phyloP scores from a whole-genome alignment of 352 stramenopile genomes.

The Hyaloperonospora brassicae region DNA sequence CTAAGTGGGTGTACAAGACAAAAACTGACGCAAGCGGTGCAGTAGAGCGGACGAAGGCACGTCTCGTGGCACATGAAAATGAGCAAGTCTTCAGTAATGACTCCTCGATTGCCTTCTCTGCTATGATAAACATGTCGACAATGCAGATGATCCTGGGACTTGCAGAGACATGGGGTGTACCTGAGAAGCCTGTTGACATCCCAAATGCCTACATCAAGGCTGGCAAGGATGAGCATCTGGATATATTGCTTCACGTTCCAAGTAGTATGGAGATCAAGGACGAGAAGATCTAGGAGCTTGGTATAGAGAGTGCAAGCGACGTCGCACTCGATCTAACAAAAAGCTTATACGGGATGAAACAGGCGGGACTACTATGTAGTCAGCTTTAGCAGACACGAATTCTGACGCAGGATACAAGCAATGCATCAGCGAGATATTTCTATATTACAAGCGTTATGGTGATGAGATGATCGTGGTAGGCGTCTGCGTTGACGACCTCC shows the following conservation, averaged over 20 bases:
- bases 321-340: conserved; percentile 11
- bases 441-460: conserved; percentile 10
- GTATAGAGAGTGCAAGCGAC: not conserved
- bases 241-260: conserved; percentile 15
- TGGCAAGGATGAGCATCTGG: conserved; percentile 8
- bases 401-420: conserved; percentile 13
- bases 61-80: conserved; percentile 19
- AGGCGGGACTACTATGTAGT: conserved; percentile 22
- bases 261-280: not conserved
- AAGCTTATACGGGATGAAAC: conserved; percentile 26
- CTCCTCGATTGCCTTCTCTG: conserved; percentile 6
- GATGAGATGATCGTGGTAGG: conserved; percentile 6
- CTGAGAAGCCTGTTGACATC: conserved; percentile 18
- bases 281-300: conserved; percentile 10
- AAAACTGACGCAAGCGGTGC: conserved; percentile 10
- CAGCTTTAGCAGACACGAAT: conserved; percentile 12
- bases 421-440: conserved; percentile 17
- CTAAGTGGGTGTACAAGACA: conserved; percentile 26
- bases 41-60: conserved; percentile 13
- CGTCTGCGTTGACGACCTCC: conserved; percentile 26
- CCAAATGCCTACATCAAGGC: conserved; percentile 27
- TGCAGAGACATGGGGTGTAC: conserved; percentile 11
- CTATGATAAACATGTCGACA: not conserved
- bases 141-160: conserved; percentile 19
- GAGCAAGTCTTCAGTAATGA: conserved; percentile 16